phyloP scores from a whole-genome alignment of 805 yeast genomes.

The Lipomyces mesembrius region DNA sequence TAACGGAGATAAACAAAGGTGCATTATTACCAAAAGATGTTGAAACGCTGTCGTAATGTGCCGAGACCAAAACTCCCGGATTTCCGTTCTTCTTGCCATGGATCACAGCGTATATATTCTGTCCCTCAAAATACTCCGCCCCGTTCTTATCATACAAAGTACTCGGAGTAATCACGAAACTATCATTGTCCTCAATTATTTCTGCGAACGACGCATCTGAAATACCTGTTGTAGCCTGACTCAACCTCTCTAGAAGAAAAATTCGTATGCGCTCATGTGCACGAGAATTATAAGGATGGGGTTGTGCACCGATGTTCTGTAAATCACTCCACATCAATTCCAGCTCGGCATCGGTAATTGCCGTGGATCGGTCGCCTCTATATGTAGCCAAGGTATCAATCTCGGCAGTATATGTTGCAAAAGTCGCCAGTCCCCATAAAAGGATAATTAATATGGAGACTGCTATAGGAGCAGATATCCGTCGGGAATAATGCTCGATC shows the following conservation, averaged over 20 bases:
- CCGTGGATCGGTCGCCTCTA: background rate
- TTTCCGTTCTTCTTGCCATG: constrained; percentile 61
- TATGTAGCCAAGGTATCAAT: background rate
- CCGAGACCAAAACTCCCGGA: constrained; percentile 74
- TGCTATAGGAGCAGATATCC: background rate
- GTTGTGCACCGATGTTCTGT: constrained; percentile 65
- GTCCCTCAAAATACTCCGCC: constrained; percentile 68
- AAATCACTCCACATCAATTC: constrained; percentile 66
- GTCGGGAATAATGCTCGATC: background rate
- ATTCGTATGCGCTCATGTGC: constrained; percentile 78
- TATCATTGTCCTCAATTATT: constrained; percentile 48
- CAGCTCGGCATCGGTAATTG: constrained; percentile 5
- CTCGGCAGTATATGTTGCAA: background rate
- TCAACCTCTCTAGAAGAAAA: constrained; percentile 56
- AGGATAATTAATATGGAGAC: background rate
- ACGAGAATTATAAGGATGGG: constrained; percentile 78
- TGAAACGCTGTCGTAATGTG: constrained; percentile 90
- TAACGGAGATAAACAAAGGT: background rate
- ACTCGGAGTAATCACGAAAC: constrained; percentile 51
- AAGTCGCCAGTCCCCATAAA: background rate
- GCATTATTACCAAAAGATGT: constrained; percentile 64
- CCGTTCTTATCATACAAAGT: constrained; percentile 47
- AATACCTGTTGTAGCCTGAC: constrained; percentile 42
- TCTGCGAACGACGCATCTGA: constrained; percentile 38
- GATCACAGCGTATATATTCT: constrained; percentile 73